Evolutionary conservation across 352 stramenopile species (phyloP), one percentile per base, ranked within the genome.

Genomic region (Phytopythium delawarense): DNA sequence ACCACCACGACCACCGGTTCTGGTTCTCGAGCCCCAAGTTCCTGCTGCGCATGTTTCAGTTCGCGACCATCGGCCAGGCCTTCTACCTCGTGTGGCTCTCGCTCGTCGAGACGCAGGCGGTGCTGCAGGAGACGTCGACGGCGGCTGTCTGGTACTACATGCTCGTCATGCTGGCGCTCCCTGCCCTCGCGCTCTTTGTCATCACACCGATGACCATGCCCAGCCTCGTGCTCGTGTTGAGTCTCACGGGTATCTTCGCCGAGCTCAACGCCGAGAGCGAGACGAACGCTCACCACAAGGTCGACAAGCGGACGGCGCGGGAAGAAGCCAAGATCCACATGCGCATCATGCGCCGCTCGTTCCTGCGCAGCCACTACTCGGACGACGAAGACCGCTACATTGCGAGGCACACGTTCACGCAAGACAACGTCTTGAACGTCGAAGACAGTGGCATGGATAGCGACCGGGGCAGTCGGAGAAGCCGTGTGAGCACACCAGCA

Each of bases 41-140:
- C 45, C 62, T 94, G 40, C 65, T 94, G 40, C 79, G 83, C 16
- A 58, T 94, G 28, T 95, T 95, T 52, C 87, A 95, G 65, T 91
- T 95, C 46, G 82, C 87, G 32, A 95, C 87, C 9, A 94, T 92
- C 57, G 84, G 84, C 1, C 87, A 95, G 62, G 84, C 84, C 8
- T 94, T 95, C 62, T 95, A 95, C 56, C 69, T 95, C 34, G 83
- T 94, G 12, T 95, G 87, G 87, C 74, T 95, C 56, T 90, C 84
- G 0, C 79, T 95, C 11, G 84, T 96, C 2, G 76, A 88, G 34
- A 78, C 78, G 34, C 72, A 73, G 23, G 78, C 70, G 3, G 63
- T 90, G 11, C 45, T 76, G 13, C 55, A 61, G 5, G 55, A 61
- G 39, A 12, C 55, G 25, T 61, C 55, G 12, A 20, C 28, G 5